Conservation (phyloP, 495 filamentous ascomycete species). For the Hyaloscypha finlandica region DNA sequence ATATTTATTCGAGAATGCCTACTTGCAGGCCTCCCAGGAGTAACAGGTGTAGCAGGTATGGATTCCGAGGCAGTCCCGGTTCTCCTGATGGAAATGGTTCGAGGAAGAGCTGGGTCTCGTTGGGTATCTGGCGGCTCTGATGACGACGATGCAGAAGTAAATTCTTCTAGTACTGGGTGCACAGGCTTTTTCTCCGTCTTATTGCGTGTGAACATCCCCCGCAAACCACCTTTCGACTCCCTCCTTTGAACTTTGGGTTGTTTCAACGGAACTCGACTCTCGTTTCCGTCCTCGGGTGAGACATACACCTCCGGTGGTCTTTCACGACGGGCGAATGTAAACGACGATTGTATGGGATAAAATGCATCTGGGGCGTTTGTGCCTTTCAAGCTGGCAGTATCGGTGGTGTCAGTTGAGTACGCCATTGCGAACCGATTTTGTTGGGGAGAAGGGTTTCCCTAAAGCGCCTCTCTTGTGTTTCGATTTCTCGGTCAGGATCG, state of each 20-base stretch:
- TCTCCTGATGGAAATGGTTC: conserved; percentile 35
- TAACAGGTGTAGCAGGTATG: conserved; percentile 15
- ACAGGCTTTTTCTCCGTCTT: conserved; percentile 25
- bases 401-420: background rate
- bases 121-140: conserved; percentile 35
- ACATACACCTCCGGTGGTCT: conserved; percentile 27
- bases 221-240: conserved; percentile 52
- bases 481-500: background rate
- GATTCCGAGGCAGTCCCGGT: conserved; percentile 45
- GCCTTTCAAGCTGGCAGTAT: background rate
- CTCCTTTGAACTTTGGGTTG: conserved; percentile 38
- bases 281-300: conserved; percentile 3
- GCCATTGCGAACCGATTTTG: background rate
- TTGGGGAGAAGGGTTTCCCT: background rate
- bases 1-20: conserved; percentile 26
- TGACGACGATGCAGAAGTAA: background rate
- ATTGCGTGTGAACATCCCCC: conserved; percentile 44
- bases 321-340: conserved; percentile 21
- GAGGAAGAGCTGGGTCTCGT: conserved; percentile 31
- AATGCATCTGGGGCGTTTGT: conserved; percentile 9
- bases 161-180: conserved; percentile 21
- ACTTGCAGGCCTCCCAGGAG: conserved; percentile 2
- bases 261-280: conserved; percentile 20
- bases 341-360: conserved; percentile 22
- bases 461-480: background rate